Conservation (phyloP, 2,329 filamentous ascomycete species). For the Cephalotrichum gorgonifer region DNA sequence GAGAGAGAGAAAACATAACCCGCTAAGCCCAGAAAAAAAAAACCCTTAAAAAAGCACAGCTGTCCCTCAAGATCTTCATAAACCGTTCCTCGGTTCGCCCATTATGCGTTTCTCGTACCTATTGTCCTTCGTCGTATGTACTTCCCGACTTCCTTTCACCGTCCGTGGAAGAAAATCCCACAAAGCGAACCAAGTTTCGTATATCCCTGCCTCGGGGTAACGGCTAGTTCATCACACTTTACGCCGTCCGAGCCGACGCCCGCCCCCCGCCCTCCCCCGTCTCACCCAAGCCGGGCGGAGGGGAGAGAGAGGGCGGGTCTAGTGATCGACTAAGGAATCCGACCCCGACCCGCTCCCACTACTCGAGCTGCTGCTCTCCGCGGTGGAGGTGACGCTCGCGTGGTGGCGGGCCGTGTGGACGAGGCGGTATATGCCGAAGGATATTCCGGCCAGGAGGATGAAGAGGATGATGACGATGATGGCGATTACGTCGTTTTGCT, state of each 20-base stretch:
- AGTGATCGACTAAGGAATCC: slow-evolving; percentile 1
- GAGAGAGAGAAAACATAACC: not conserved
- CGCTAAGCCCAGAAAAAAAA: not conserved
- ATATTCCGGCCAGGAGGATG: slow-evolving; percentile 47
- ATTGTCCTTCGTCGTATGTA: not conserved
- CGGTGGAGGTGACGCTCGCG: slow-evolving; percentile 1
- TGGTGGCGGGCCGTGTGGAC: slow-evolving; percentile 26
- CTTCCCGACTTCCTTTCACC: not conserved
- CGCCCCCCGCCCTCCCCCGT: not conserved
- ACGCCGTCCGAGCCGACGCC: not conserved
- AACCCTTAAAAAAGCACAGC: not conserved
- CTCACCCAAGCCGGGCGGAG: not conserved
- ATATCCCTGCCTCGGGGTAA: no score
- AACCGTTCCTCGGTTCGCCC: not conserved
- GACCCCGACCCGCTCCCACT: slow-evolving; percentile 6
- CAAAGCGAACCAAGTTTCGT: no score
- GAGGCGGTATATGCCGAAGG: slow-evolving; percentile 53
- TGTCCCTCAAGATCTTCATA: not conserved
- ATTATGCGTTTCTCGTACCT: not conserved
- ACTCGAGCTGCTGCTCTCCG: slow-evolving; percentile 1
- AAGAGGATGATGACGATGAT: slow-evolving; percentile 60
- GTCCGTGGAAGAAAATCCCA: not conserved
- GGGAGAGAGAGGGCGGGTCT: not conserved
- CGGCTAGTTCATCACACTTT: no score
- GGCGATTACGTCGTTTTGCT: slow-evolving; percentile 58